These are phyloP conservation scores for Brassica juncea DNA, from an alignment of 345 rosid species.

Conservation along the genomic window DNA sequence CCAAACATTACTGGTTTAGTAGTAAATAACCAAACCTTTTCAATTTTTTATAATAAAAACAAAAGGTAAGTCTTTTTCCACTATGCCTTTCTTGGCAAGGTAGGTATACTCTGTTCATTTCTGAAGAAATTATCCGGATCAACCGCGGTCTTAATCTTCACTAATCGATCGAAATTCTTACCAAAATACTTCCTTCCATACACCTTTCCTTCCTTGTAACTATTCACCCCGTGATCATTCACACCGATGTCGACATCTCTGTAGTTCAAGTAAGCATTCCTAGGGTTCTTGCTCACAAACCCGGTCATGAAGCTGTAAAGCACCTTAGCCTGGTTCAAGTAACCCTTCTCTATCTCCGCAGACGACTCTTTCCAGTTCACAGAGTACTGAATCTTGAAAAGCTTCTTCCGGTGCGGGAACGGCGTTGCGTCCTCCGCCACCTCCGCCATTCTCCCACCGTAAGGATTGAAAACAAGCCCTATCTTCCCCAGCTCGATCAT, in stretches of 20 bases:
- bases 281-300: slow-evolving; percentile 65
- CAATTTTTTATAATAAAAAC: neutral
- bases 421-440: slow-evolving; percentile 43
- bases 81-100: neutral
- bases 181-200: neutral
- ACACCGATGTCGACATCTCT: slow-evolving; percentile 53
- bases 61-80: neutral
- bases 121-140: neutral
- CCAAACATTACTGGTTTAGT: neutral
- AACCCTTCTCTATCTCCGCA: slow-evolving; percentile 24
- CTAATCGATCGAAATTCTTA: neutral
- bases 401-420: slow-evolving; percentile 60
- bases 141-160: neutral
- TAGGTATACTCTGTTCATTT: neutral
- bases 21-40: neutral
- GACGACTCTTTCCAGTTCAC: slow-evolving; percentile 50
- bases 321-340: slow-evolving; percentile 29
- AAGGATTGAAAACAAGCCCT: slow-evolving; percentile 57
- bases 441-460: slow-evolving; percentile 64
- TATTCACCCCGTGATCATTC: slow-evolving; percentile 24
- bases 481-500: slow-evolving; percentile 51
- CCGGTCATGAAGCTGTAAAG: slow-evolving; percentile 60
- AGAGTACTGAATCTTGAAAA: slow-evolving; percentile 53
- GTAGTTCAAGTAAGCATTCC: slow-evolving; percentile 53
- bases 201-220: slow-evolving; percentile 3